Evolutionary conservation across 2,329 filamentous ascomycete genomes (phyloP).

Genomic region (Colletotrichum sp.): DNA sequence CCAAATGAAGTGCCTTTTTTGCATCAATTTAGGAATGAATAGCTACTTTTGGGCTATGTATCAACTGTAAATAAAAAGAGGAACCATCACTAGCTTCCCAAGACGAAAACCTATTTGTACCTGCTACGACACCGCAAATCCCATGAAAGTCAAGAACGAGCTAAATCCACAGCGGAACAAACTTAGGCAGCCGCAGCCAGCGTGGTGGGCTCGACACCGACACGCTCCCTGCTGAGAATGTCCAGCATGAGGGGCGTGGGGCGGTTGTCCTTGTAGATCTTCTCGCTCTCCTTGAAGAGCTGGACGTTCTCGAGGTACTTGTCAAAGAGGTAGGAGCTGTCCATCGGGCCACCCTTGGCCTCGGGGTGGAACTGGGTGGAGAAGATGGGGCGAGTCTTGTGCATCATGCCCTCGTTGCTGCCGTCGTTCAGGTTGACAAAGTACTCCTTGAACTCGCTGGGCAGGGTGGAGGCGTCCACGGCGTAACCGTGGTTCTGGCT

Average conservation of each 20-base stretch:
- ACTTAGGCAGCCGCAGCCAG: constrained; percentile 54
- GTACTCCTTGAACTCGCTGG: constrained; percentile 93
- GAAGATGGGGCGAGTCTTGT: constrained; percentile 96
- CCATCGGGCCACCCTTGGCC: constrained; percentile 95
- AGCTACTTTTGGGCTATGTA: background rate
- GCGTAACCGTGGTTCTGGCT: constrained; percentile 99
- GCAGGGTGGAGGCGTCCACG: constrained; percentile 83
- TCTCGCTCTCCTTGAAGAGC: constrained; percentile 85
- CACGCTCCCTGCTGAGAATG: constrained; percentile 90
- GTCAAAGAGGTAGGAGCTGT: constrained; percentile 95
- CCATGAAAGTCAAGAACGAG: background rate
- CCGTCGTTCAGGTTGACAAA: constrained; percentile 98
- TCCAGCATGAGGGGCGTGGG: constrained; percentile 89
- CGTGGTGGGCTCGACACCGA: constrained; percentile 78
- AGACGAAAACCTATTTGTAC: background rate
- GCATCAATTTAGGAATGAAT: background rate
- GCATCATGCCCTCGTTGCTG: constrained; percentile 96
- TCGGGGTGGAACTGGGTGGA: constrained; percentile 99
- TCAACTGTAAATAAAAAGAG: constrained; percentile 9
- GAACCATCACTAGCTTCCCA: background rate
- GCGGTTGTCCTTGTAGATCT: constrained; percentile 82
- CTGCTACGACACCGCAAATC: background rate
- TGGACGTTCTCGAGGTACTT: constrained; percentile 91
- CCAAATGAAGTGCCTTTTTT: background rate
- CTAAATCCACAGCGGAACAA: background rate